Base-by-base conservation (phyloP, 176 grass and related monocot genomes). In the Musa troglodytarum region DNA sequence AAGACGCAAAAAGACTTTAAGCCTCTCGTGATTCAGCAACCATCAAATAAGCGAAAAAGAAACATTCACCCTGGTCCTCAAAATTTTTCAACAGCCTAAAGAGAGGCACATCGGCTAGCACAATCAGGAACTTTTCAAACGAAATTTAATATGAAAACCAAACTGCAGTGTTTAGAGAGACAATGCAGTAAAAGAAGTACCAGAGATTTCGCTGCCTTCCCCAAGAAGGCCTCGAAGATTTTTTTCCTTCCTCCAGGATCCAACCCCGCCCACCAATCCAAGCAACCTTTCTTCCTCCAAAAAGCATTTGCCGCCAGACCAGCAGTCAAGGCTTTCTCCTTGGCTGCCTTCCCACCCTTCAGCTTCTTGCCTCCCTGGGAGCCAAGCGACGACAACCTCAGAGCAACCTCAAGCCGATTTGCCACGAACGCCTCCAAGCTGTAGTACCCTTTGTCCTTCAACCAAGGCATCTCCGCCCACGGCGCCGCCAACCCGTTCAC, bases 271-370 rank as follows among this genome's bases (percentile, higher is more conserved):
- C 95, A 98, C 95, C 95, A 98, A 79, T 98, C 90, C 64, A 89
- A 63, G 73, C 92, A 98, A 1, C 90, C 95, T 63, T 93, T 98
- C 76, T 91, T 92, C 86, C 95, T 98, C 95, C 88, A 98, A 84
- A 93, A 93, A 0, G 85, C 88, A 43, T 88, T 84, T 3, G 95
- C 82, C 12, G 95, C 88, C n/a, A 93, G 53, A n/a, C 78, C 78
- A n/a, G 19, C 68, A 61, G 23, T 49, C 23, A 72, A 82, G 17
- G 84, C 82, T 78, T 93, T 98, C 74, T 93, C 90, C 87, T 91
- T 93, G 9, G 80, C 75, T 54, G 74, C 59, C 68, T 91, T 97
- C 50, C 85, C 86, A 10, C 84, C 73, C 75, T 87, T 88, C 83
- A 81, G 14, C 75, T 84, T 67, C 54, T 72, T 69, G 26, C 86